Base-by-base conservation (phyloP, 2,329 filamentous ascomycete species). In the Penicillium sp. region DNA sequence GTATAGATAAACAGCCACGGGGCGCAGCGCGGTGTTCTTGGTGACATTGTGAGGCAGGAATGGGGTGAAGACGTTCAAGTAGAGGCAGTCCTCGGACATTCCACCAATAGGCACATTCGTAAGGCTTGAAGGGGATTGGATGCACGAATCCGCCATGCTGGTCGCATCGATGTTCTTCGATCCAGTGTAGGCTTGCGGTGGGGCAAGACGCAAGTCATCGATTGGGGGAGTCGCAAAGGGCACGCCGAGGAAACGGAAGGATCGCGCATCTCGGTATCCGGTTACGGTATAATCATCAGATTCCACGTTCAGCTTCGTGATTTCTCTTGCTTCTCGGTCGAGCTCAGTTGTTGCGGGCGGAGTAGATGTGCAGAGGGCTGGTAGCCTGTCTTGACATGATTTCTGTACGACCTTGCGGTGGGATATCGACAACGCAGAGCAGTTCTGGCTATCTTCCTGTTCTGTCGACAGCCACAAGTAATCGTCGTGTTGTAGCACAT, bases 151-250 rank as follows among this genome's bases (percentile, higher is more conserved):
- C 6, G 47, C 52, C 35, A 61, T 35, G 6, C 52, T 61, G 1
- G 65, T 65, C 1, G 71, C 72, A 52, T 75, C 66, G 45, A 73
- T 65, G 5, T 47, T 59, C 32, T 62, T 65, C 13, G 55, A 54
- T 6, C 63, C 65, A 4, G 62, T 61, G 40, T 68, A 67, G 6
- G 63, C 55, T 32, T 64, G 66, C 1, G 75, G 69, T 3, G 69
- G 72, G 2, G 71, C 69, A 49, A 81, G 79, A 3, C 79, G 73
- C 31, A 71, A 64, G 13, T 79, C 68, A 0, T 74, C 74, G 1
- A 69, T 72, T 3, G 79, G 78, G 4, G 78, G 74, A 3, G 76
- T 61, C 1, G 76, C 79, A 48, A 80, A 81, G 0, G 79, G 79
- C 3, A 81, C 70, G 0, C 78, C 77, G 0, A 76, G 65, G 60